A percentile compares a stretch with the other conserved stretches of the same genome.
Evolutionary conservation across 129 eudicot species (phyloP).

Genomic region (Deinandra increscens): DNA sequence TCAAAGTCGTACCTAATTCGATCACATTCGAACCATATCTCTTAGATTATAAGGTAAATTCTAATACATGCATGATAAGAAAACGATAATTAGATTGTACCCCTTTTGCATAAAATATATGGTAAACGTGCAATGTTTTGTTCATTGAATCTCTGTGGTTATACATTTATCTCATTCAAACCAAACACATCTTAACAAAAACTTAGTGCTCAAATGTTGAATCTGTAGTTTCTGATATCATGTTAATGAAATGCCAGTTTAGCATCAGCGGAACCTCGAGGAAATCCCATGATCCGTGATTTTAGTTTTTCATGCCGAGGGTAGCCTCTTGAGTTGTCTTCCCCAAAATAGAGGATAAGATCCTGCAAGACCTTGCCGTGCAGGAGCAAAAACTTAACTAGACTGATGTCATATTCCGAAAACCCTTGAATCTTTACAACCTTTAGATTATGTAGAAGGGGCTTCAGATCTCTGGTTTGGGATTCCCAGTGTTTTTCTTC

Average conservation of each 20-base stretch:
- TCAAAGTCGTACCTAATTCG: background rate
- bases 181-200: slow-evolving; percentile 1
- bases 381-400: slow-evolving; percentile 62
- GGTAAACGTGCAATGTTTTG: background rate
- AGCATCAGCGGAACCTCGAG: slow-evolving; percentile 57
- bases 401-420: slow-evolving; percentile 43
- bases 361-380: slow-evolving; percentile 64
- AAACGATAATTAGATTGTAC: background rate
- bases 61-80: background rate
- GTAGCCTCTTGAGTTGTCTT: slow-evolving; percentile 35
- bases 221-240: slow-evolving; percentile 6
- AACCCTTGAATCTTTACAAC: slow-evolving; percentile 57
- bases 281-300: slow-evolving; percentile 55
- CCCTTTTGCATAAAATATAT: background rate
- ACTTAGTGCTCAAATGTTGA: background rate
- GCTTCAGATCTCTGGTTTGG: slow-evolving; percentile 37
- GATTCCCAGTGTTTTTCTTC: slow-evolving; percentile 61
- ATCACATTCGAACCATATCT: background rate
- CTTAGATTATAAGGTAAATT: background rate
- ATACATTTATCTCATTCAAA: background rate
- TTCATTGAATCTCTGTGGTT: background rate
- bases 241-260: slow-evolving; percentile 45
- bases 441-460: slow-evolving; percentile 53
- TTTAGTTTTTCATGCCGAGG: slow-evolving; percentile 52
- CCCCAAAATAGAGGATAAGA: slow-evolving; percentile 38